phyloP scores from a whole-genome alignment of 129 eudicot genomes.

The Saposhnikovia divaricata region DNA sequence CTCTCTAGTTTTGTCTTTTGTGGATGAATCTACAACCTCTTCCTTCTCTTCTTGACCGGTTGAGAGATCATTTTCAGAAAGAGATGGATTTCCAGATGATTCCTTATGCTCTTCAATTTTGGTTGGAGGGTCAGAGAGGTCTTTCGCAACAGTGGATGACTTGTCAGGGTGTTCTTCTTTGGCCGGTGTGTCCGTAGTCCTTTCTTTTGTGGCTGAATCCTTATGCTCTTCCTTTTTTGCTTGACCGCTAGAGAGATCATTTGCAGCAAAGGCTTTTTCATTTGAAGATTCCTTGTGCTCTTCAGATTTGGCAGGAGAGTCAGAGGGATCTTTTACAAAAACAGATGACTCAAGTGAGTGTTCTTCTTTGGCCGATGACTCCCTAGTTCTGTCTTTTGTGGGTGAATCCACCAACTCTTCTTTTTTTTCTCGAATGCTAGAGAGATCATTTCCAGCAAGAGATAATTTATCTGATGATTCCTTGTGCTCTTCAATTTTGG shows the following conservation, averaged over 20 bases:
- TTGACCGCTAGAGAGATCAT: background rate
- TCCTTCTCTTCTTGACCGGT: background rate
- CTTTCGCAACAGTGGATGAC: background rate
- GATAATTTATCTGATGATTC: background rate
- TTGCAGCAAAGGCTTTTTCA: background rate
- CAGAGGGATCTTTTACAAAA: background rate
- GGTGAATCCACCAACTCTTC: constrained; percentile 1
- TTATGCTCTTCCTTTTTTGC: background rate
- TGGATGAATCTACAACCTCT: background rate
- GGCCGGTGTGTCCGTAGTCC: background rate
- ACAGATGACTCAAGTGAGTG: background rate
- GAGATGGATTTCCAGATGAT: background rate
- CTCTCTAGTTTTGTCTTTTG: background rate
- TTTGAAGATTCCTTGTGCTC: background rate
- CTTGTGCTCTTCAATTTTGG: background rate
- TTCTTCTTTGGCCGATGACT: background rate
- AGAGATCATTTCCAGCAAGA: background rate
- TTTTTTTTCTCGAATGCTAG: background rate
- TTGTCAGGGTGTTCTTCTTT: background rate
- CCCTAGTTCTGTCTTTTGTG: background rate
- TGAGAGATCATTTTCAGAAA: background rate
- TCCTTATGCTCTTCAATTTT: background rate
- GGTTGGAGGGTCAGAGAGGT: background rate
- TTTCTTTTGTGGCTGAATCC: background rate
- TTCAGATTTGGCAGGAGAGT: background rate